phyloP scores from a whole-genome alignment of 2,329 filamentous ascomycete species.

The Xylariaceae sp. region DNA sequence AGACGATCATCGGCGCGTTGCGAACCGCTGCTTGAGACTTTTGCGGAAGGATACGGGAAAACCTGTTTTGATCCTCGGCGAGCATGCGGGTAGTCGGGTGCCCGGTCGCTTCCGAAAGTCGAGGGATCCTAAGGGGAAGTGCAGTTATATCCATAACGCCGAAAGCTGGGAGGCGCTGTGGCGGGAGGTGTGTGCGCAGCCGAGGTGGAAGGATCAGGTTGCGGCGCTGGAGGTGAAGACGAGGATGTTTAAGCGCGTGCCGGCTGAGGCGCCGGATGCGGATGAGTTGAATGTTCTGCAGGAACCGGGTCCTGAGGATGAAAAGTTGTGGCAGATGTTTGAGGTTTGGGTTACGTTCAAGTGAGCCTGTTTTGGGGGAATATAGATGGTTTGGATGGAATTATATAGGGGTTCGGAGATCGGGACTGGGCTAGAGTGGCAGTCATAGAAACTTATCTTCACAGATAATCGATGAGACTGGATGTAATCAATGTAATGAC shows the following conservation, averaged over 20 bases:
- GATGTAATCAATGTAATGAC: background rate
- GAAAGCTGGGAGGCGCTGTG: constrained; percentile 26
- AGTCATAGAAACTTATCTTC: constrained; percentile 38
- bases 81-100: constrained; percentile 19
- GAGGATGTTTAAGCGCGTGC: constrained; percentile 18
- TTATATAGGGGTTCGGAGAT: background rate
- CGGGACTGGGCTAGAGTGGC: background rate
- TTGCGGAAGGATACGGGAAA: constrained; percentile 28
- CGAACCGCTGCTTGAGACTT: constrained; percentile 28
- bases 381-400: background rate
- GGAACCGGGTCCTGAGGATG: constrained; percentile 6
- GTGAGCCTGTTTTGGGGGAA: background rate
- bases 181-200: constrained; percentile 19
- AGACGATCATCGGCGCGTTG: constrained; percentile 30
- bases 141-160: constrained; percentile 22
- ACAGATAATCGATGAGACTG: background rate
- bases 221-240: constrained; percentile 23
- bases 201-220: constrained; percentile 22
- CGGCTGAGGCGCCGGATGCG: constrained; percentile 9
- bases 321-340: constrained; percentile 23
- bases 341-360: constrained; percentile 28
- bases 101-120: constrained; percentile 7
- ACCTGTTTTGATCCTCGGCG: constrained; percentile 31
- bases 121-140: constrained; percentile 7
- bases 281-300: constrained; percentile 9